Evolutionary conservation across 768 basidiomycete genomes (phyloP).

Genomic region (Tephrocybe sp.): DNA sequence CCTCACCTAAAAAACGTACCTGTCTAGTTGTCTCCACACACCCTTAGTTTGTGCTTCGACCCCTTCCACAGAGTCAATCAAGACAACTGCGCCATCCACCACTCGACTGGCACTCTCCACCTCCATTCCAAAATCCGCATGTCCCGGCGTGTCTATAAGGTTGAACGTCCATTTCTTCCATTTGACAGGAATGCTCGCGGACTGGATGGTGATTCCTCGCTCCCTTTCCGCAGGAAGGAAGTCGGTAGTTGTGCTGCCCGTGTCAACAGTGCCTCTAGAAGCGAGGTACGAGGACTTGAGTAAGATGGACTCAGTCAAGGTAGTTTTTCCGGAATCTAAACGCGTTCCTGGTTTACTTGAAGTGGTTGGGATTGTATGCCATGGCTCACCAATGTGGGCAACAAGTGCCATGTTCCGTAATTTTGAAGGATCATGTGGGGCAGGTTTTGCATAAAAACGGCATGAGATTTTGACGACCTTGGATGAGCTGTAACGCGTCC

Average conservation of each 20-base stretch:
- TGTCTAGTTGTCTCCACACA: slow-evolving; percentile 84
- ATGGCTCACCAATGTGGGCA: slow-evolving; percentile 78
- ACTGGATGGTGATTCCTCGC: slow-evolving; percentile 89
- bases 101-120: slow-evolving; percentile 91
- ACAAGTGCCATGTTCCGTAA: slow-evolving; percentile 81
- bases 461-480: slow-evolving; percentile 2
- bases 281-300: slow-evolving; percentile 71
- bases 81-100: slow-evolving; percentile 83
- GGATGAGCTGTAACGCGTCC: slow-evolving; percentile 13
- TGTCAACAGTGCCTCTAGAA: slow-evolving; percentile 79
- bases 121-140: slow-evolving; percentile 97
- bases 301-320: slow-evolving; percentile 83
- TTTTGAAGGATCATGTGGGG: slow-evolving; percentile 36
- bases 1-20: slow-evolving; percentile 50
- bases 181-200: slow-evolving; percentile 84
- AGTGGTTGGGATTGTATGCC: not conserved
- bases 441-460: slow-evolving; percentile 29
- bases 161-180: slow-evolving; percentile 87
- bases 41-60: slow-evolving; percentile 89
- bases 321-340: slow-evolving; percentile 86
- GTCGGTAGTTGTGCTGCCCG: slow-evolving; percentile 88
- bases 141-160: slow-evolving; percentile 87
- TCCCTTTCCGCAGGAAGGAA: slow-evolving; percentile 88
- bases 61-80: slow-evolving; percentile 89
- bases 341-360: not conserved